A percentile compares a stretch with the other conserved stretches of the same genome.
These are phyloP conservation scores for Saccharomyces uvarum DNA, from an alignment of 1,139 yeast genomes.

Conservation along the genomic window DNA sequence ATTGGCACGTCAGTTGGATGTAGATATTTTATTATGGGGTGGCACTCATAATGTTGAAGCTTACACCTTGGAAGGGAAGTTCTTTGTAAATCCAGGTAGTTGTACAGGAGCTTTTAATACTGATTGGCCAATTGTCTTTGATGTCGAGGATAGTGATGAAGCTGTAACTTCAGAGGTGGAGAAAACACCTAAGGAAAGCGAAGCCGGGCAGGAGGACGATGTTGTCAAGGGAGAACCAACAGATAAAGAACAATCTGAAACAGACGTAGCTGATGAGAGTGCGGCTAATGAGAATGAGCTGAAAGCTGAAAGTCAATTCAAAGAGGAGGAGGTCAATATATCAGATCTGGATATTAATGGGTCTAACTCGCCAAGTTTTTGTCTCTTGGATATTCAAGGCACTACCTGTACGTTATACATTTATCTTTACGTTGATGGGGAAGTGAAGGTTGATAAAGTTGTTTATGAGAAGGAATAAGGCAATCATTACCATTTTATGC, in stretches of 20 bases:
- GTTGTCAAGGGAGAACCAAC: slow-evolving; percentile 5
- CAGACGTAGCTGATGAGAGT: slow-evolving; percentile 3
- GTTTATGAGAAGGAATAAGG: slow-evolving; percentile 55
- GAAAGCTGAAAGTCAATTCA: background rate
- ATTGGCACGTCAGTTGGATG: slow-evolving; percentile 85
- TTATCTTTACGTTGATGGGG: slow-evolving; percentile 72
- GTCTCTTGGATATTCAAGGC: slow-evolving; percentile 77
- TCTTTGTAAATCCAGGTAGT: slow-evolving; percentile 91
- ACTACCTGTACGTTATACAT: slow-evolving; percentile 73
- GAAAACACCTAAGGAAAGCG: background rate
- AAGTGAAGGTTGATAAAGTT: slow-evolving; percentile 87
- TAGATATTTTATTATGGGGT: slow-evolving; percentile 92
- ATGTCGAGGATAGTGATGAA: background rate
- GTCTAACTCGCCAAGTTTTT: slow-evolving; percentile 73
- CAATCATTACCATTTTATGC: background rate
- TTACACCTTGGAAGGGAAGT: slow-evolving; percentile 83
- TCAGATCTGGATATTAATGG: slow-evolving; percentile 13
- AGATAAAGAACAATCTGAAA: slow-evolving; percentile 14
- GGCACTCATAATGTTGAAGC: slow-evolving; percentile 92
- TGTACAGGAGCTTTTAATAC: slow-evolving; percentile 84
- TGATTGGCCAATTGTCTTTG: slow-evolving; percentile 41
- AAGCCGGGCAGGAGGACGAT: background rate
- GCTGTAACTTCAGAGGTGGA: background rate
- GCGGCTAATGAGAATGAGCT: background rate
- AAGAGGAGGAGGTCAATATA: background rate